These are phyloP conservation scores for Colletotrichum eremochloae DNA, from an alignment of 2,329 filamentous ascomycete genomes.

Conservation along the genomic window DNA sequence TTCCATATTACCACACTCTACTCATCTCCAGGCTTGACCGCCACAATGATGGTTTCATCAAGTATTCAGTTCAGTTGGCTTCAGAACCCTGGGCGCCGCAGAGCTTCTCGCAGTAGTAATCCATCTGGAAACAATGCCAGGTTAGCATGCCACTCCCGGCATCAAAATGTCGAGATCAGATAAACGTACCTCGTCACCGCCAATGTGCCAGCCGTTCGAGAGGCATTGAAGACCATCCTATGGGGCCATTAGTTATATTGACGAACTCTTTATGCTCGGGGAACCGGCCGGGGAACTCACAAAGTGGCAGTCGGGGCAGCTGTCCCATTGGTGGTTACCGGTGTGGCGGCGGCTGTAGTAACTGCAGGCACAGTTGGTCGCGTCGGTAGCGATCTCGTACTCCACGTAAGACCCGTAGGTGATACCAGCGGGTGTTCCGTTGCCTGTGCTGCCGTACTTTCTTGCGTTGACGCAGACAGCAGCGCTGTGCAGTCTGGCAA, in stretches of 20 bases:
- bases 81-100: conserved; percentile 42
- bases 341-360: conserved; percentile 42
- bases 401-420: conserved; percentile 31
- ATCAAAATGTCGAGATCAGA: neutral
- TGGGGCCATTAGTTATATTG: too few species aligned
- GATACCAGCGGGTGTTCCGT: conserved; percentile 32
- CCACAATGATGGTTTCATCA: neutral
- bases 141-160: neutral
- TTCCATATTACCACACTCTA: neutral
- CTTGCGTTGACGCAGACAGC: conserved; percentile 29
- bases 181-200: conserved; percentile 39
- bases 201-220: conserved; percentile 39
- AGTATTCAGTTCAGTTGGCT: conserved; percentile 22
- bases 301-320: conserved; percentile 41
- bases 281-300: neutral
- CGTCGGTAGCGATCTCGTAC: conserved; percentile 35
- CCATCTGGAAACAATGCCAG: neutral
- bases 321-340: conserved; percentile 42
- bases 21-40: neutral
- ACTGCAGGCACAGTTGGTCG: conserved; percentile 42
- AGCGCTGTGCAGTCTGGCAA: conserved; percentile 27
- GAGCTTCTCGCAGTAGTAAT: conserved; percentile 42
- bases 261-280: accelerated
- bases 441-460: conserved; percentile 10
- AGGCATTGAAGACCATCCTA: conserved; percentile 38